Evolutionary conservation across 192 early-diverging fungal genomes (phyloP).

Genomic region (Backusella australiensis): DNA sequence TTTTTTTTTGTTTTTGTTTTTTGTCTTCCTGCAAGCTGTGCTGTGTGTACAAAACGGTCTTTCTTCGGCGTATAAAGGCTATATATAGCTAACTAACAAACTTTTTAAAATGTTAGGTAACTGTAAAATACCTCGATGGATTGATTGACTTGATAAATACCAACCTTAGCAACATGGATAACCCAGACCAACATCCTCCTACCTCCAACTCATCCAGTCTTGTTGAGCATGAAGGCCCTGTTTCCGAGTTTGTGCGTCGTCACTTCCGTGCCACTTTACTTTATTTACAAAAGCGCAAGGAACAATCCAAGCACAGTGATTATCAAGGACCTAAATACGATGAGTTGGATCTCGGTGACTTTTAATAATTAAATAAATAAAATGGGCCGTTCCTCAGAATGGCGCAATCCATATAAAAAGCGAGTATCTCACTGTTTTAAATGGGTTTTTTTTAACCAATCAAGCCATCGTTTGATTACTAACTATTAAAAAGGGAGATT

Average conservation of each 20-base stretch:
- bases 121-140: slow-evolving; percentile 90
- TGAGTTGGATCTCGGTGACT: slow-evolving; percentile 9
- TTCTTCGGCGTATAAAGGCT: not conserved
- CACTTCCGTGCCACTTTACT: slow-evolving; percentile 72
- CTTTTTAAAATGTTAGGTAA: slow-evolving; percentile 54
- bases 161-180: slow-evolving; percentile 71
- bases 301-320: not conserved
- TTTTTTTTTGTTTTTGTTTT: no score
- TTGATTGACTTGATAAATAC: slow-evolving; percentile 94
- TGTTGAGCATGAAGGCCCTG: slow-evolving; percentile 53
- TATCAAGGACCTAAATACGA: slow-evolving; percentile 9
- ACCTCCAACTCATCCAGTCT: slow-evolving; percentile 62
- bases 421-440: not conserved
- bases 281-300: slow-evolving; percentile 50
- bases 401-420: not conserved
- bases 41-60: not conserved
- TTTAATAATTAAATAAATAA: not conserved
- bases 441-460: not conserved
- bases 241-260: slow-evolving; percentile 64
- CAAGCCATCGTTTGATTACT: not conserved
- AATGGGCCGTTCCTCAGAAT: not conserved
- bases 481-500: not conserved
- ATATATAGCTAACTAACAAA: not conserved
- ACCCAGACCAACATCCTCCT: slow-evolving; percentile 63
- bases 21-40: no score